A percentile compares a stretch with the other conserved stretches of the same genome.
phyloP scores from a whole-genome alignment of 176 grass and related monocot genomes.

The Phyllostachys edulis region DNA sequence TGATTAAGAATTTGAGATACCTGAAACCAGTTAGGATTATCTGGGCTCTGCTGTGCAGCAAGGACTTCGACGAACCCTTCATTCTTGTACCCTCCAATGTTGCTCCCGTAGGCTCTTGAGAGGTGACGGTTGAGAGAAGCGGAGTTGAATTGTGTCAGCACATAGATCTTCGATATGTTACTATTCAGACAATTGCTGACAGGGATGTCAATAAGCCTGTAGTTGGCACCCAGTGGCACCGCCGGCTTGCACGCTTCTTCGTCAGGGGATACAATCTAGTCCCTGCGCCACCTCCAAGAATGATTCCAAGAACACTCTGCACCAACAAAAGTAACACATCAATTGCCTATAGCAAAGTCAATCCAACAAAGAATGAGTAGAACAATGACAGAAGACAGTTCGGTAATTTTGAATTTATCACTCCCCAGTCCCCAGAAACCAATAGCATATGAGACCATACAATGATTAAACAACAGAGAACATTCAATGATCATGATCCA shows the following conservation, averaged over 20 bases:
- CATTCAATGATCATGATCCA: background rate
- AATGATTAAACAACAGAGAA: background rate
- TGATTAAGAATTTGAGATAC: slow-evolving; percentile 35
- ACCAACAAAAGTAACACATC: slow-evolving; percentile 17
- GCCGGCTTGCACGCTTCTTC: slow-evolving; percentile 98
- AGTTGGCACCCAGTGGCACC: slow-evolving; percentile 89
- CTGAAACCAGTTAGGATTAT: slow-evolving; percentile 99
- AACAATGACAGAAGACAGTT: background rate
- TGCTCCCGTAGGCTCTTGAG: slow-evolving; percentile 86
- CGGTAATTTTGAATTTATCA: background rate
- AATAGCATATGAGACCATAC: background rate
- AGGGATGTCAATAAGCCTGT: slow-evolving; percentile 92
- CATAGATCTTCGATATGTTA: slow-evolving; percentile 91
- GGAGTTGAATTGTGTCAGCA: slow-evolving; percentile 94
- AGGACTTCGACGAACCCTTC: slow-evolving; percentile 97
- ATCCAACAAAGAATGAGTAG: background rate
- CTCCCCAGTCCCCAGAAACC: background rate
- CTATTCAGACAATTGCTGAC: slow-evolving; percentile 98
- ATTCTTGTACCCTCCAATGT: slow-evolving; percentile 93
- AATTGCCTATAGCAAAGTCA: slow-evolving; percentile 15
- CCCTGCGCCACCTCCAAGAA: slow-evolving; percentile 90
- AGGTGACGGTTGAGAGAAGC: slow-evolving; percentile 90
- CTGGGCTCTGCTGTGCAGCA: slow-evolving; percentile 90
- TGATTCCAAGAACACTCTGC: slow-evolving; percentile 98
- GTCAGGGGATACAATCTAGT: slow-evolving; percentile 91